Conservation (phyloP, 306 rosid species). For the Cucurbita argyrosperma region DNA sequence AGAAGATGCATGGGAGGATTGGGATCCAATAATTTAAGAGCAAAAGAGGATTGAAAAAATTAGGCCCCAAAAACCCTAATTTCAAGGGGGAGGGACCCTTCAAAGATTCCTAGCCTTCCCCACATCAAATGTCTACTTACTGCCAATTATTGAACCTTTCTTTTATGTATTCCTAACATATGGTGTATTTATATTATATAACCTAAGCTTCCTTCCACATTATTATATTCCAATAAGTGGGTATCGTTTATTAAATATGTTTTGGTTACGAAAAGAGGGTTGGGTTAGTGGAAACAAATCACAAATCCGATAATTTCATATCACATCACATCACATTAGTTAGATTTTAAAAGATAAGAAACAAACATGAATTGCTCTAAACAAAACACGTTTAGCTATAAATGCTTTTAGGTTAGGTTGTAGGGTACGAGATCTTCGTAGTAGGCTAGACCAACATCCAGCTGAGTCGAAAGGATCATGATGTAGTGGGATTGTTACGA, state of each 20-base stretch:
- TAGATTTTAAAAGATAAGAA: no score
- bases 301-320: background rate
- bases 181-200: background rate
- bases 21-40: background rate
- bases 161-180: background rate
- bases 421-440: no score
- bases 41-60: slow-evolving; percentile 17
- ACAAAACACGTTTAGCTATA: no score
- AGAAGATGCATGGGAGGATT: background rate
- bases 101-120: slow-evolving; percentile 17
- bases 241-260: background rate
- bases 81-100: slow-evolving; percentile 35
- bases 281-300: background rate
- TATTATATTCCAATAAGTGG: background rate
- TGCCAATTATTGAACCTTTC: slow-evolving; percentile 47
- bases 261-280: background rate
- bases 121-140: slow-evolving; percentile 18
- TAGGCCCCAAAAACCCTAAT: slow-evolving; percentile 25
- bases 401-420: no score
- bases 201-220: background rate
- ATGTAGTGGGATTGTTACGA: no score
- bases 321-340: background rate
- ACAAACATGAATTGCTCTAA: no score
- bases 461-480: no score
- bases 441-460: no score